Evolutionary conservation across 73 alveolate species (phyloP).

Genomic region (Uronychia binucleata): DNA sequence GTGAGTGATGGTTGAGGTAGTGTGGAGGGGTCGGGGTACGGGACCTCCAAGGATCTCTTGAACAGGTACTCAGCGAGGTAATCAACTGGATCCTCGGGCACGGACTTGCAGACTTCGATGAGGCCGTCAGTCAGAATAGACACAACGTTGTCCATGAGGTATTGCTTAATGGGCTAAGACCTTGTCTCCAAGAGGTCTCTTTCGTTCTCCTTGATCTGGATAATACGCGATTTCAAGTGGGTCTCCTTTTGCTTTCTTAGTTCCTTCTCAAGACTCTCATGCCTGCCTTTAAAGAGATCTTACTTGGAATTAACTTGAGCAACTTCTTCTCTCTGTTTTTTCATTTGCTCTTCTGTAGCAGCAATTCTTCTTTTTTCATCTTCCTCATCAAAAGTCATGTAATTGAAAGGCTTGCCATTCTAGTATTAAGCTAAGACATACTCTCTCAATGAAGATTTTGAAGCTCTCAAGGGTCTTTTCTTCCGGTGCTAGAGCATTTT

Average conservation of each 20-base stretch:
- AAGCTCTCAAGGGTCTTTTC: constrained; percentile 44
- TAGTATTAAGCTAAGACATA: constrained; percentile 5
- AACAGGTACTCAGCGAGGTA: constrained; percentile 74
- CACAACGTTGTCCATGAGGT: constrained; percentile 92
- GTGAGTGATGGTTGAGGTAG: too few species aligned
- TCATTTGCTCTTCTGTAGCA: constrained; percentile 4
- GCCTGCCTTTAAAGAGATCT: constrained; percentile 26
- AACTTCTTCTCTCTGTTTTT: constrained; percentile 32
- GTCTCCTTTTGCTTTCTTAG: constrained; percentile 76
- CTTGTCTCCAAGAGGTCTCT: constrained; percentile 78
- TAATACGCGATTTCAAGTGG: constrained; percentile 65
- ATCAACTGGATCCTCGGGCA: constrained; percentile 97
- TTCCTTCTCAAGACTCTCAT: constrained; percentile 78
- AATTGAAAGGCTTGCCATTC: constrained; percentile 61
- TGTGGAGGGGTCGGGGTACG: constrained; percentile 65
- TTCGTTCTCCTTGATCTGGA: constrained; percentile 83
- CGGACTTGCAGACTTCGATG: constrained; percentile 85
- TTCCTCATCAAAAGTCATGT: constrained; percentile 37
- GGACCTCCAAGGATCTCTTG: constrained; percentile 58
- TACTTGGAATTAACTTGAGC: constrained; percentile 22
- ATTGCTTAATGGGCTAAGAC: constrained; percentile 88
- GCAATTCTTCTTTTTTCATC: constrained; percentile 19
- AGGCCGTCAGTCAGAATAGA: constrained; percentile 92
- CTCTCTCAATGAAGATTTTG: constrained; percentile 60
- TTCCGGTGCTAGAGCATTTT: constrained; percentile 39